phyloP scores from a whole-genome alignment of 768 basidiomycete genomes.

The Mycena galopus region DNA sequence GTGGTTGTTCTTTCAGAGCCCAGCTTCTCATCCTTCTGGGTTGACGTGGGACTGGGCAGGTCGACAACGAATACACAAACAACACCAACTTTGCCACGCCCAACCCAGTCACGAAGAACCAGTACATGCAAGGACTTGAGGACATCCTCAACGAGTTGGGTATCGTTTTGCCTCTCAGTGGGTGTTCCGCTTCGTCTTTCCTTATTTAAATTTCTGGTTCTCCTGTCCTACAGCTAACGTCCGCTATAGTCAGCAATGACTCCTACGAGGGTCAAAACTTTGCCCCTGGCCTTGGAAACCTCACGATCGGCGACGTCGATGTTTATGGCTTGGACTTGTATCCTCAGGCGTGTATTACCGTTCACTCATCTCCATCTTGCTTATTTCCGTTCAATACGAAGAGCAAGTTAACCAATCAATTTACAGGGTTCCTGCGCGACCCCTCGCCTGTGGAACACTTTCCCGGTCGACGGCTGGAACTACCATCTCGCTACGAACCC shows the following conservation, averaged over 20 bases:
- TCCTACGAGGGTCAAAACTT: slow-evolving; percentile 29
- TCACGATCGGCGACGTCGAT: slow-evolving; percentile 21
- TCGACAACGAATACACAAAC: slow-evolving; percentile 29
- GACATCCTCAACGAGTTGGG: slow-evolving; percentile 26
- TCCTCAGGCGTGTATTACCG: slow-evolving; percentile 13
- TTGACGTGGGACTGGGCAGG: slow-evolving; percentile 11
- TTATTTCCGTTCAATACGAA: neutral
- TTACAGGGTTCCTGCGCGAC: slow-evolving; percentile 30
- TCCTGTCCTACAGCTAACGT: slow-evolving; percentile 5
- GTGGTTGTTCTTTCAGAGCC: neutral
- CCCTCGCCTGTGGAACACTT: slow-evolving; percentile 27
- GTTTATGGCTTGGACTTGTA: slow-evolving; percentile 28
- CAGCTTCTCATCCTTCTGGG: too few species aligned
- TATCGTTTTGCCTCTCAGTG: slow-evolving; percentile 30
- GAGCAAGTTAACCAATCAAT: neutral
- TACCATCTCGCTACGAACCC: slow-evolving; percentile 31
- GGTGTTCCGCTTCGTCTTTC: slow-evolving; percentile 3
- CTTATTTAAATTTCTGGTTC: slow-evolving; percentile 2
- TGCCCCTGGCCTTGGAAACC: slow-evolving; percentile 19
- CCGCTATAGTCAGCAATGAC: slow-evolving; percentile 24
- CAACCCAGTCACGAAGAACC: slow-evolving; percentile 29
- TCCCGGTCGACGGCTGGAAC: slow-evolving; percentile 29
- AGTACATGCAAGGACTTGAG: slow-evolving; percentile 31
- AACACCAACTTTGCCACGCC: slow-evolving; percentile 32
- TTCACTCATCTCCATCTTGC: neutral